Evolutionary conservation across 495 filamentous ascomycete species (phyloP).

Genomic region (Penicillium paradoxum): DNA sequence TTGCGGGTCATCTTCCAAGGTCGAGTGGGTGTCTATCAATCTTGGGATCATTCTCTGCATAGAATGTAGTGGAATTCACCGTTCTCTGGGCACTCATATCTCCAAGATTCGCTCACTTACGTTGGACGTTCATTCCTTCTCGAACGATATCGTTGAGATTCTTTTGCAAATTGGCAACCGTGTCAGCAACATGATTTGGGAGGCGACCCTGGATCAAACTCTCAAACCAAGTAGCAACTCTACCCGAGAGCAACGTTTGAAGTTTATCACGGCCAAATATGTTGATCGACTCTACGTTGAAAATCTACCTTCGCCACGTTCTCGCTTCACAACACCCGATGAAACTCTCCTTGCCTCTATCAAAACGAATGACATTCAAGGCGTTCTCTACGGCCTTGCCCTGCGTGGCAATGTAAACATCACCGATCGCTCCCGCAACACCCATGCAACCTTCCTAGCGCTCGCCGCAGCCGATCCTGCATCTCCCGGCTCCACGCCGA

Average conservation of each 20-base stretch:
- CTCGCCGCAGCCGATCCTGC: constrained; percentile 93
- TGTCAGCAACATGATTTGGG: constrained; percentile 95
- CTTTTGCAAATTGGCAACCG: constrained; percentile 88
- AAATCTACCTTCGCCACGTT: constrained; percentile 67
- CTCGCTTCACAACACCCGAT: constrained; percentile 73
- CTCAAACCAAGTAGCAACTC: constrained; percentile 69
- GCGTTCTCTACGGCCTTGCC: constrained; percentile 86
- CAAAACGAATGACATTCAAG: constrained; percentile 89
- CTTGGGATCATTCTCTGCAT: constrained; percentile 95
- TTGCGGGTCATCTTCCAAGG: constrained; percentile 83
- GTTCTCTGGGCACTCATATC: constrained; percentile 94
- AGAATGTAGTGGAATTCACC: constrained; percentile 96
- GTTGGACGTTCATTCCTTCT: constrained; percentile 91
- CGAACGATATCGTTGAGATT: constrained; percentile 92
- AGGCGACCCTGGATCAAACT: constrained; percentile 70
- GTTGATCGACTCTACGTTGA: constrained; percentile 77
- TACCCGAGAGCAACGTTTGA: constrained; percentile 80
- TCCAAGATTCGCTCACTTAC: constrained; percentile 96
- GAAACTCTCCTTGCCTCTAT: constrained; percentile 90
- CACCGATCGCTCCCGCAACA: constrained; percentile 78
- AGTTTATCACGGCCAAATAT: constrained; percentile 94
- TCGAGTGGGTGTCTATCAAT: constrained; percentile 99
- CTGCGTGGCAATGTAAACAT: constrained; percentile 84
- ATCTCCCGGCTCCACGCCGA: constrained; percentile 50
- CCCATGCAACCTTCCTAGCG: constrained; percentile 83